These are phyloP conservation scores for Tricholoma bakamatsutake DNA, from an alignment of 768 basidiomycete species.

Conservation along the genomic window DNA sequence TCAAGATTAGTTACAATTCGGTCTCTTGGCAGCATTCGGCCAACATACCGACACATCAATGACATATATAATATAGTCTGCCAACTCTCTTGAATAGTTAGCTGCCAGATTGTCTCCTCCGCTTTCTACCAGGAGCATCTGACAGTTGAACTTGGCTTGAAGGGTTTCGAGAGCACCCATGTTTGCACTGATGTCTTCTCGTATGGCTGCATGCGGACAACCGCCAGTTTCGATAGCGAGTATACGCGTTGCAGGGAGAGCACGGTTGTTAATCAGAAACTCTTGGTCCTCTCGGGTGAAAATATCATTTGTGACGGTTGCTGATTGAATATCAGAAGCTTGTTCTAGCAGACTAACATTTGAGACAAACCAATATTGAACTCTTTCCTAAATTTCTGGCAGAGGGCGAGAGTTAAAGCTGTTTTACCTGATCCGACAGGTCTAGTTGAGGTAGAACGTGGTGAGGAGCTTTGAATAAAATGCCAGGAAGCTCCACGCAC, in stretches of 20 bases:
- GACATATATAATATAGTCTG: conserved; percentile 95
- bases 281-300: conserved; percentile 98
- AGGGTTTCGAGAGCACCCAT: conserved; percentile 93
- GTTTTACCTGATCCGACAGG: conserved; percentile 99
- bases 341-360: neutral
- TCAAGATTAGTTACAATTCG: neutral
- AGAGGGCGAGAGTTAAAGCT: conserved; percentile 86
- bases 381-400: conserved; percentile 69
- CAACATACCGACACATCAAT: conserved; percentile 73
- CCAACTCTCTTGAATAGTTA: conserved; percentile 93
- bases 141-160: conserved; percentile 85
- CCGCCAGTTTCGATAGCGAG: conserved; percentile 97
- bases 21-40: conserved; percentile 3
- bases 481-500: conserved; percentile 35
- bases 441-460: conserved; percentile 31
- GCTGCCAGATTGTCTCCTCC: conserved; percentile 97
- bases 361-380: conserved; percentile 80
- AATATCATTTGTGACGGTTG: conserved; percentile 98
- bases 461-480: neutral
- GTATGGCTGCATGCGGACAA: conserved; percentile 96
- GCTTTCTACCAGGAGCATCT: conserved; percentile 91
- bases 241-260: conserved; percentile 79
- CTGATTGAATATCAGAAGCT: conserved; percentile 30
- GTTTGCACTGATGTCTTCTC: conserved; percentile 97
- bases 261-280: conserved; percentile 90